Evolutionary conservation across 139 green algal species (phyloP).

Genomic region (Pycnococcus provasolii): DNA sequence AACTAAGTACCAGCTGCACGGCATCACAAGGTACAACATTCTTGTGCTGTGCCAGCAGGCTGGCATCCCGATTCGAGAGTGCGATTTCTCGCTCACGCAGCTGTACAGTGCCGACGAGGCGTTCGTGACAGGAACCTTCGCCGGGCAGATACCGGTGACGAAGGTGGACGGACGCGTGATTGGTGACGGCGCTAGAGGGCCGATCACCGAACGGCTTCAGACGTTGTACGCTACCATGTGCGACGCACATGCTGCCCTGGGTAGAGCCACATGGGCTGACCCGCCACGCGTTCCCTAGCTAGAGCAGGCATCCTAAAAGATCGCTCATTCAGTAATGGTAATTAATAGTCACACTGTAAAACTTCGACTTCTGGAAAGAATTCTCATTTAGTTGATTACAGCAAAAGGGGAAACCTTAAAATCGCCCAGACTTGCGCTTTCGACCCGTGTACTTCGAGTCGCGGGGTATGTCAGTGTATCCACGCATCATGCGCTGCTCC

Average conservation of each 20-base stretch:
- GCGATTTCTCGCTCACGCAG: constrained; percentile 19
- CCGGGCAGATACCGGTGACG: constrained; percentile 49
- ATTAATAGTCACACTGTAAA: no score
- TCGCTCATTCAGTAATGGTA: no score
- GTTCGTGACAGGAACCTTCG: constrained; percentile 68
- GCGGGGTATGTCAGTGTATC: constrained; percentile 55
- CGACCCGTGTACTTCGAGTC: constrained; percentile 89
- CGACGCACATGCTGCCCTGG: no score
- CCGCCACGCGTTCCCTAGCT: no score
- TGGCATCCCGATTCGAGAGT: not conserved
- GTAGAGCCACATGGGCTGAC: no score
- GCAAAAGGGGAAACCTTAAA: no score
- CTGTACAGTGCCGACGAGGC: constrained; percentile 28
- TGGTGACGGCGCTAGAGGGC: constrained; percentile 34
- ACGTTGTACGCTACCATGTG: constrained; percentile 30
- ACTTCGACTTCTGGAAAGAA: no score
- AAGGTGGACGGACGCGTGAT: constrained; percentile 52
- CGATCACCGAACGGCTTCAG: constrained; percentile 43
- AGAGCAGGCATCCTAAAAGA: no score
- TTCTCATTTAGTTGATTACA: no score
- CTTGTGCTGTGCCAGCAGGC: constrained; percentile 21
- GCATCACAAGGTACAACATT: constrained; percentile 55
- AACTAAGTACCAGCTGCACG: constrained; percentile 45
- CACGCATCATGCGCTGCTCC: constrained; percentile 62
- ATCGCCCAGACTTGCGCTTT: constrained; percentile 55